phyloP scores from a whole-genome alignment of 2,329 filamentous ascomycete genomes.

The Harringtonia lauricola region DNA sequence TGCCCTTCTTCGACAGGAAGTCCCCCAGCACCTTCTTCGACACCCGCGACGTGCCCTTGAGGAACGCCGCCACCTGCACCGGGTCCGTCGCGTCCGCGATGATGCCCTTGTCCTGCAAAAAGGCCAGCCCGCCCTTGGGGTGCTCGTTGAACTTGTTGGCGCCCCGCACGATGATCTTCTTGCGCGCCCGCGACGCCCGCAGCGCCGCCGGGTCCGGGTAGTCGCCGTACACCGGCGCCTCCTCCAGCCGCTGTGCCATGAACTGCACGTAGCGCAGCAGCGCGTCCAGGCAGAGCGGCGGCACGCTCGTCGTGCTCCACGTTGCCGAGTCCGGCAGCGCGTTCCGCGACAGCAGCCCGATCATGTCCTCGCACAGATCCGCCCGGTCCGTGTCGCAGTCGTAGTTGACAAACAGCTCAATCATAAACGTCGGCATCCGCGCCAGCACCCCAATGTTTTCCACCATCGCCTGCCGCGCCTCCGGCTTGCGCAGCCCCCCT shows the following conservation, averaged over 20 bases:
- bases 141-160: slow-evolving; percentile 91
- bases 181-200: slow-evolving; percentile 62
- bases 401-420: slow-evolving; percentile 94
- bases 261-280: slow-evolving; percentile 86
- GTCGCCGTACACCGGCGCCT: slow-evolving; percentile 51
- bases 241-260: slow-evolving; percentile 74
- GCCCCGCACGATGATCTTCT: slow-evolving; percentile 81
- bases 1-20: slow-evolving; percentile 82
- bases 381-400: slow-evolving; percentile 88
- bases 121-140: slow-evolving; percentile 79
- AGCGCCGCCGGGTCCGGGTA: slow-evolving; percentile 56
- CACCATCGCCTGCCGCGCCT: slow-evolving; percentile 95
- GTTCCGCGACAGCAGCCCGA: slow-evolving; percentile 84
- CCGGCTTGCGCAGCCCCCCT: slow-evolving; percentile 82
- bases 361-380: slow-evolving; percentile 90
- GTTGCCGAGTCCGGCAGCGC: slow-evolving; percentile 94
- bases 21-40: slow-evolving; percentile 89
- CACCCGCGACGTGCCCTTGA: slow-evolving; percentile 76
- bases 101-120: slow-evolving; percentile 74
- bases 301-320: slow-evolving; percentile 98
- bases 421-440: slow-evolving; percentile 88
- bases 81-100: slow-evolving; percentile 68
- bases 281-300: slow-evolving; percentile 86
- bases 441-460: slow-evolving; percentile 88
- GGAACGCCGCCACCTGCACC: slow-evolving; percentile 69